A percentile compares a stretch with the other conserved stretches of the same genome.
These are phyloP conservation scores for Lenzites betulinus DNA, from an alignment of 768 basidiomycete species.

Conservation along the genomic window DNA sequence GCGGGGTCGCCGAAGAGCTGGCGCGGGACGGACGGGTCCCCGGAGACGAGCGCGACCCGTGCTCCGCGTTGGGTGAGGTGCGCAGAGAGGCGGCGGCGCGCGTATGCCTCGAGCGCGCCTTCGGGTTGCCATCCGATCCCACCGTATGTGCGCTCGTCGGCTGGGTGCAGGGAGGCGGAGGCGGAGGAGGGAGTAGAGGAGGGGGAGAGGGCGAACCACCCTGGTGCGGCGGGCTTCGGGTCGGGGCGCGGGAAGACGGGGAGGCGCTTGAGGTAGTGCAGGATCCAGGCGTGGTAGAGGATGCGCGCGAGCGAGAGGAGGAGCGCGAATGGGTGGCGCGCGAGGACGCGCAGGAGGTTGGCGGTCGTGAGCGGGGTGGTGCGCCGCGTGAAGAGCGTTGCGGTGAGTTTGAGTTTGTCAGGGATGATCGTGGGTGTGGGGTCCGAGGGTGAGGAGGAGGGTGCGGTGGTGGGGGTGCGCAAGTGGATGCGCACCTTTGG, in stretches of 20 bases:
- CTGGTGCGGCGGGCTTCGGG: conserved; percentile 39
- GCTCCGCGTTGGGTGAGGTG: conserved; percentile 37
- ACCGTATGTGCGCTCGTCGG: conserved; percentile 30
- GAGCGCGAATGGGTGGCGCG: conserved; percentile 51
- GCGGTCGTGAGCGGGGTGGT: conserved; percentile 43
- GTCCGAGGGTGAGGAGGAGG: background rate
- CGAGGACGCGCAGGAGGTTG: conserved; percentile 42
- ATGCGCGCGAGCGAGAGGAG: conserved; percentile 62
- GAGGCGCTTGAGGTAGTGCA: conserved; percentile 61
- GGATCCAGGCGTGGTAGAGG: conserved; percentile 55
- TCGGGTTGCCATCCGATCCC: conserved; percentile 40
- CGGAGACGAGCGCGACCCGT: conserved; percentile 41
- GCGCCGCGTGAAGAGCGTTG: conserved; percentile 41
- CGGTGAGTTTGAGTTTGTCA: conserved; percentile 54
- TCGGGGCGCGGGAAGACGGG: conserved; percentile 63
- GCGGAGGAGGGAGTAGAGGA: too few relatives aligned
- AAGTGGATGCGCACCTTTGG: conserved; percentile 42
- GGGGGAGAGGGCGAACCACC: too few relatives aligned
- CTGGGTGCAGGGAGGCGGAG: background rate
- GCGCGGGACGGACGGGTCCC: conserved; percentile 31
- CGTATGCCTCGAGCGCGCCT: conserved; percentile 33
- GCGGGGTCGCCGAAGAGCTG: conserved; percentile 14
- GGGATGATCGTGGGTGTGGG: background rate
- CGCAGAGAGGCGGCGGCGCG: conserved; percentile 39
- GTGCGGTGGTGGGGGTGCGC: background rate